Conservation (phyloP, 768 basidiomycete genomes). For the Calocera cornea region DNA sequence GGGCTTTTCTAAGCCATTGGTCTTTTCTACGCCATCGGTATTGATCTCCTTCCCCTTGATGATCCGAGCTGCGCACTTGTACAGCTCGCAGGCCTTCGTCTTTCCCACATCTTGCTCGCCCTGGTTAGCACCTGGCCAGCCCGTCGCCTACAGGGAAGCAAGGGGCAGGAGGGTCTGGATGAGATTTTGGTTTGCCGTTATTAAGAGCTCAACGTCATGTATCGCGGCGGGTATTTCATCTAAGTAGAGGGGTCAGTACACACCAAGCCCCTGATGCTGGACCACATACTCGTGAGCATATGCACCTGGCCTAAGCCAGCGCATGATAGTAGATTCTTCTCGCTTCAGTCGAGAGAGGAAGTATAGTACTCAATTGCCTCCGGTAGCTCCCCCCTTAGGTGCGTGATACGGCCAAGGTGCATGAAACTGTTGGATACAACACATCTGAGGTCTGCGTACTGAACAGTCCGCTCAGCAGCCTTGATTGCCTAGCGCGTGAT, state of each 20-base stretch:
- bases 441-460: conserved; percentile 79
- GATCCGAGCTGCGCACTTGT: conserved; percentile 58
- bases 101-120: conserved; percentile 62
- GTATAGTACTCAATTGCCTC: conserved; percentile 63
- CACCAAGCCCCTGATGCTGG: background rate
- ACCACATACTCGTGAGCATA: conserved; percentile 52
- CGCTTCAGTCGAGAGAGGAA: conserved; percentile 49
- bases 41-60: conserved; percentile 29
- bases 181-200: conserved; percentile 50
- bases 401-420: conserved; percentile 66
- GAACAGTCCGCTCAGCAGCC: conserved; percentile 83
- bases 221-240: conserved; percentile 77
- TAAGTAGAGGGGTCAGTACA: conserved; percentile 20
- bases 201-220: conserved; percentile 64
- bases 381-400: conserved; percentile 45
- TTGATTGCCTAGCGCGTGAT: conserved; percentile 53
- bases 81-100: conserved; percentile 61
- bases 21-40: background rate
- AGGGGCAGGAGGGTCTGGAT: conserved; percentile 80
- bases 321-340: conserved; percentile 62
- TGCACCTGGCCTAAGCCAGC: conserved; percentile 82
- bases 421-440: conserved; percentile 78
- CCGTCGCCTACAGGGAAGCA: conserved; percentile 70
- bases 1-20: too few species aligned
- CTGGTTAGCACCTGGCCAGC: conserved; percentile 63